Percentiles rank a stretch among this genome's conserved stretches.
Evolutionary conservation across 2,329 filamentous ascomycete species (phyloP).

Genomic region (Fusarium dlaminii): DNA sequence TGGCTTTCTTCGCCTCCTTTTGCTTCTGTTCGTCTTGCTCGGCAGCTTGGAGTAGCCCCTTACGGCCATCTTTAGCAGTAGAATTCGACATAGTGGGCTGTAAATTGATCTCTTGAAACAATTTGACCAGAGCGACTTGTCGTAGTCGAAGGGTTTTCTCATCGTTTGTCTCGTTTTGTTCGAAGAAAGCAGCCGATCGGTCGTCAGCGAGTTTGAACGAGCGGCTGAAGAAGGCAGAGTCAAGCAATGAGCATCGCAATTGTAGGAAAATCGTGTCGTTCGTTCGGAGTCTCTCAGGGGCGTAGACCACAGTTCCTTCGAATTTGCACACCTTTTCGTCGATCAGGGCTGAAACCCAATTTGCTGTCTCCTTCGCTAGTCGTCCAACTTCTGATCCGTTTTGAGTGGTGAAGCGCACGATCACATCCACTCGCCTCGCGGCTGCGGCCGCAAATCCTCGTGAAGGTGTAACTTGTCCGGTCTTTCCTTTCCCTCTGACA

Average conservation of each 20-base stretch:
- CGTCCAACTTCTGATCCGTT: conserved; percentile 86
- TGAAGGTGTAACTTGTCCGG: conserved; percentile 47
- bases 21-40: conserved; percentile 84
- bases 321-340: conserved; percentile 91
- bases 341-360: conserved; percentile 91
- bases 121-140: conserved; percentile 86
- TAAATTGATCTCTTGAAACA: conserved; percentile 90
- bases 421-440: conserved; percentile 78
- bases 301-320: conserved; percentile 88
- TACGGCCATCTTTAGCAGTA: conserved; percentile 81
- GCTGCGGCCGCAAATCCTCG: conserved; percentile 59
- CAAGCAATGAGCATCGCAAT: conserved; percentile 79
- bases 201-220: conserved; percentile 73
- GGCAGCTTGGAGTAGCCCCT: conserved; percentile 85
- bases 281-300: conserved; percentile 83
- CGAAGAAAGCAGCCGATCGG: conserved; percentile 77
- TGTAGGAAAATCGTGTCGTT: conserved; percentile 97
- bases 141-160: conserved; percentile 85
- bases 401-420: conserved; percentile 89
- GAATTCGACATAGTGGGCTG: conserved; percentile 79
- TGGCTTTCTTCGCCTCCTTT: conserved; percentile 58
- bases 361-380: conserved; percentile 84
- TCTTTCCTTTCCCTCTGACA: conserved; percentile 56
- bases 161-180: conserved; percentile 84
- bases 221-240: conserved; percentile 74